A percentile compares a stretch with the other conserved stretches of the same genome.
Conservation (phyloP, 2,329 filamentous ascomycete species). For the Scytalidium sp. region DNA sequence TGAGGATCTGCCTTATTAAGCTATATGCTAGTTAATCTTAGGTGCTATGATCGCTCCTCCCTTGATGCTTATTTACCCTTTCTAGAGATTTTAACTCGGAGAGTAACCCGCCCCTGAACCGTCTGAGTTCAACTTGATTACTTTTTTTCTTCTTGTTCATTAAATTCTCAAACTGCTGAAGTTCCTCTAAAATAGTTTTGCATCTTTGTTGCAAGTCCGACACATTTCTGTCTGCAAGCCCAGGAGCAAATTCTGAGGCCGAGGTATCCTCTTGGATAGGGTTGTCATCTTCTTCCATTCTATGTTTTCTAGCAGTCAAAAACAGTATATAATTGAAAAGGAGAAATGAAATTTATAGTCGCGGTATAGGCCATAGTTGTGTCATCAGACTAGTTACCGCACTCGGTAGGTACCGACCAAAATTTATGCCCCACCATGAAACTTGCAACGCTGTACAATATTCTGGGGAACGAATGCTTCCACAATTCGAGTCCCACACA, state of each 20-base stretch:
- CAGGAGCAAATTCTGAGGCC: not conserved
- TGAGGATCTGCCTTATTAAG: slow-evolving; percentile 19
- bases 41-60: not conserved
- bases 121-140: slow-evolving; percentile 45
- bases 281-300: slow-evolving; percentile 3
- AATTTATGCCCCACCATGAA: not conserved
- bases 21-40: slow-evolving; percentile 9
- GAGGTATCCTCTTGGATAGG: slow-evolving; percentile 1
- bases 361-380: too few species aligned
- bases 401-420: not conserved
- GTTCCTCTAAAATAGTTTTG: slow-evolving; percentile 36
- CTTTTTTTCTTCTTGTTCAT: slow-evolving; percentile 39
- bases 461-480: too few species aligned
- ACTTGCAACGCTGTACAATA: too few species aligned
- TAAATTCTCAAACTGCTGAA: slow-evolving; percentile 40
- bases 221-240: slow-evolving; percentile 11
- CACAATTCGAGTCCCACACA: not conserved
- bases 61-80: slow-evolving; percentile 28
- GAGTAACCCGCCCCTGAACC: slow-evolving; percentile 43
- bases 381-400: not conserved
- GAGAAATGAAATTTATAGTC: not conserved
- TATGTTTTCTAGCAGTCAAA: not conserved
- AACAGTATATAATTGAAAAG: not conserved
- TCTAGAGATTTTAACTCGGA: slow-evolving; percentile 46
- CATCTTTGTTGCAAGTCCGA: slow-evolving; percentile 28